Conservation (phyloP, 495 filamentous ascomycete genomes). For the Aspergillus sparsus region DNA sequence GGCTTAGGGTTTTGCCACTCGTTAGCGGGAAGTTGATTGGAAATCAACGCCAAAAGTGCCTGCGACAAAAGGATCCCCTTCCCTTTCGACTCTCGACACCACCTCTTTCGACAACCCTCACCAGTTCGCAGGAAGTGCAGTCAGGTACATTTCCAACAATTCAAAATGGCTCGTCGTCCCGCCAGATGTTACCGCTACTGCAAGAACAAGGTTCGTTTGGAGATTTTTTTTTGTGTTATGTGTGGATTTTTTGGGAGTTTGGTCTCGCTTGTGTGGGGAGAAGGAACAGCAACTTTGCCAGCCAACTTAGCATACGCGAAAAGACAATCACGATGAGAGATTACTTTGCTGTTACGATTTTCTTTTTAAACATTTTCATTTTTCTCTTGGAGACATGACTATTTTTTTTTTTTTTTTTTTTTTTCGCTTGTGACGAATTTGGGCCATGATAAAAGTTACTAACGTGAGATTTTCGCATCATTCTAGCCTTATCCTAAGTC, state of each 20-base stretch:
- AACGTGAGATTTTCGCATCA: slow-evolving; percentile 28
- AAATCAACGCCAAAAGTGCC: slow-evolving; percentile 49
- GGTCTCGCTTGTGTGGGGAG: slow-evolving; percentile 40
- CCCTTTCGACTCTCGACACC: slow-evolving; percentile 44
- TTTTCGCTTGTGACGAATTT: too few relatives aligned
- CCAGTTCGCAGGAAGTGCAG: slow-evolving; percentile 56
- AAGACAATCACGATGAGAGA: background rate
- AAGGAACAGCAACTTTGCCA: background rate
- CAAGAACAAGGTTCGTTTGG: slow-evolving; percentile 94
- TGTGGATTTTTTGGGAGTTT: slow-evolving; percentile 25
- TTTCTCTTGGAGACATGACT: slow-evolving; percentile 13
- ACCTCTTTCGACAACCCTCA: slow-evolving; percentile 39
- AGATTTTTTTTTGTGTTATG: slow-evolving; percentile 12
- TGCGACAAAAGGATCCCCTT: slow-evolving; percentile 34
- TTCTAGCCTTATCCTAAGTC: slow-evolving; percentile 95
- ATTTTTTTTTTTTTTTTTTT: background rate
- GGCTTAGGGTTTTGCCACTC: slow-evolving; percentile 53
- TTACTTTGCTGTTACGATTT: background rate
- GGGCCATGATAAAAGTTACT: slow-evolving; percentile 19
- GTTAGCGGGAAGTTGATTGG: slow-evolving; percentile 47
- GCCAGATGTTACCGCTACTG: slow-evolving; percentile 99
- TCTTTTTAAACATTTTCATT: slow-evolving; percentile 2
- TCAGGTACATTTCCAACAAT: slow-evolving; percentile 56
- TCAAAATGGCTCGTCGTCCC: slow-evolving; percentile 97
- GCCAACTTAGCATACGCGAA: background rate